phyloP scores from a whole-genome alignment of 1,284 basidiomycete genomes.

The Leccinum pallidistipes region DNA sequence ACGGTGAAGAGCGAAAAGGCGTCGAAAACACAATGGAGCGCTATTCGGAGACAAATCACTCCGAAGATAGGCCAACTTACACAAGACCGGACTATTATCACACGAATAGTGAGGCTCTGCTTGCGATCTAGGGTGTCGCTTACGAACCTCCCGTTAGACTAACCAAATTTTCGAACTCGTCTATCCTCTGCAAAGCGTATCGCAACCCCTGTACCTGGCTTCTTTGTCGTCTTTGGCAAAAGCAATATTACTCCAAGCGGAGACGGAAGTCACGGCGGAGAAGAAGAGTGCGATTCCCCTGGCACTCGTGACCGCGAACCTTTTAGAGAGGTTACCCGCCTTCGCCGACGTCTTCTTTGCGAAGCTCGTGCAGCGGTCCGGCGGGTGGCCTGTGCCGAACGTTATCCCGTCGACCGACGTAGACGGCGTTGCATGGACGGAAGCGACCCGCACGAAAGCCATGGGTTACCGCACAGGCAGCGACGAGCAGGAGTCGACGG shows the following conservation, averaged over 20 bases:
- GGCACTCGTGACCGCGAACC: slow-evolving; percentile 64
- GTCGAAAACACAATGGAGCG: slow-evolving; percentile 57
- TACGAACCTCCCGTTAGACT: slow-evolving; percentile 48
- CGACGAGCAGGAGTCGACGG: slow-evolving; percentile 45
- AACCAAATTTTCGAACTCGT: slow-evolving; percentile 61
- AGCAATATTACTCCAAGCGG: slow-evolving; percentile 88
- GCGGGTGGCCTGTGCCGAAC: slow-evolving; percentile 67
- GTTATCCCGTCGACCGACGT: slow-evolving; percentile 50
- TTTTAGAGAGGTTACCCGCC: slow-evolving; percentile 33
- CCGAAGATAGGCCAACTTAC: slow-evolving; percentile 93
- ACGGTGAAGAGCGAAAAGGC: slow-evolving; percentile 65
- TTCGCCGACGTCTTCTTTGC: slow-evolving; percentile 83
- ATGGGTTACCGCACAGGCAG: slow-evolving; percentile 59
- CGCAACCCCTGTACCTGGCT: slow-evolving; percentile 64
- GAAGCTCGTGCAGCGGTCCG: slow-evolving; percentile 79
- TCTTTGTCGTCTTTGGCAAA: slow-evolving; percentile 88
- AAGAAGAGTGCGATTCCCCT: slow-evolving; percentile 84
- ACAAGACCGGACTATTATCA: slow-evolving; percentile 71
- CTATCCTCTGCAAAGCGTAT: slow-evolving; percentile 39
- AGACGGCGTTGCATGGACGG: slow-evolving; percentile 51
- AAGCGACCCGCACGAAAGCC: slow-evolving; percentile 60
- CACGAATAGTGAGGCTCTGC: slow-evolving; percentile 62
- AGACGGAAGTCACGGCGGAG: slow-evolving; percentile 92
- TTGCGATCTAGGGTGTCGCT: slow-evolving; percentile 6
- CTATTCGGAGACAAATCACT: slow-evolving; percentile 81